A percentile compares a stretch with the other conserved stretches of the same genome.
These are phyloP conservation scores for Tylopilus rubrobrunneus DNA, from an alignment of 768 basidiomycete genomes.

Conservation along the genomic window DNA sequence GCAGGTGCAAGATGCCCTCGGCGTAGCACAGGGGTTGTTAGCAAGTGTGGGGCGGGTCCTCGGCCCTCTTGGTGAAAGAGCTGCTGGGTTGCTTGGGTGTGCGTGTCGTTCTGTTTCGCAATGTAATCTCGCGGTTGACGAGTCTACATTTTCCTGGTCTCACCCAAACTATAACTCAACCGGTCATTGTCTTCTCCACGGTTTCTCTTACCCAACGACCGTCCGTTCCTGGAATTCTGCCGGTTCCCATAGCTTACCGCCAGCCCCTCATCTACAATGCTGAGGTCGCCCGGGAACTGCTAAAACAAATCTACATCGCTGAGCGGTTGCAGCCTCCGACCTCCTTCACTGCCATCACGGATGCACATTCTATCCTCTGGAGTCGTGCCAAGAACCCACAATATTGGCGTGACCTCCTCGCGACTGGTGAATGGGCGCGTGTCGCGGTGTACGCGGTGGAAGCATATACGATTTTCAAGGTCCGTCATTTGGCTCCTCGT, in stretches of 20 bases:
- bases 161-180: not conserved
- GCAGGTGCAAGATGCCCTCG: slow-evolving; percentile 67
- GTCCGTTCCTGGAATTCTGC: not conserved
- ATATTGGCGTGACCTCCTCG: slow-evolving; percentile 58
- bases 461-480: slow-evolving; percentile 89
- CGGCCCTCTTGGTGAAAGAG: slow-evolving; percentile 49
- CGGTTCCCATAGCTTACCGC: slow-evolving; percentile 53
- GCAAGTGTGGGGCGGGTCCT: slow-evolving; percentile 46
- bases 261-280: slow-evolving; percentile 79
- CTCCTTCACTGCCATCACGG: slow-evolving; percentile 46
- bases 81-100: slow-evolving; percentile 58
- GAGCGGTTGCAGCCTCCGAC: slow-evolving; percentile 64
- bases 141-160: not conserved
- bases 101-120: slow-evolving; percentile 18
- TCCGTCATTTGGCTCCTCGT: slow-evolving; percentile 27
- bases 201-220: not conserved
- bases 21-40: slow-evolving; percentile 54
- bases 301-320: slow-evolving; percentile 69
- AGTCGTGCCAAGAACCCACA: slow-evolving; percentile 50
- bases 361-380: slow-evolving; percentile 65
- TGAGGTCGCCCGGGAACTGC: slow-evolving; percentile 67
- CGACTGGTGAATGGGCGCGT: slow-evolving; percentile 62
- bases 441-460: slow-evolving; percentile 77
- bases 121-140: slow-evolving; percentile 1
- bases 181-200: no score